Evolutionary conservation across 1,139 yeast species (phyloP).

Genomic region (Hyphopichia wangnamkhiaoensis): DNA sequence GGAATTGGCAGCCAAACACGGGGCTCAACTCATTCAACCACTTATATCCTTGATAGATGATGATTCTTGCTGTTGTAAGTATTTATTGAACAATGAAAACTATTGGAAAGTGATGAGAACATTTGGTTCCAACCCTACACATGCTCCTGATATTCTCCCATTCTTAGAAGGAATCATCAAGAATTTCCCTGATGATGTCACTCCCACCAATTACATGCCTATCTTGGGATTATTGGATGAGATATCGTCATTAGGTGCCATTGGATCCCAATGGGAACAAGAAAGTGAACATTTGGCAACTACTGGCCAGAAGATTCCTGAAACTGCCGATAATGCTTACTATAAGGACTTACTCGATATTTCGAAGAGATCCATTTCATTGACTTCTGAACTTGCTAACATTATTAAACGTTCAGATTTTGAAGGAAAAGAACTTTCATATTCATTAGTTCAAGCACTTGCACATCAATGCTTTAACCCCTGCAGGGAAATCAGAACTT

Average conservation of each 20-base stretch:
- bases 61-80: slow-evolving; percentile 47
- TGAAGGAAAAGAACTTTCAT: slow-evolving; percentile 38
- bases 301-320: slow-evolving; percentile 12
- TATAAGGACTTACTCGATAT: slow-evolving; percentile 55
- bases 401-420: slow-evolving; percentile 26
- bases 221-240: slow-evolving; percentile 75
- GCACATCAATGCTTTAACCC: slow-evolving; percentile 91
- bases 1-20: slow-evolving; percentile 45
- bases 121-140: slow-evolving; percentile 56
- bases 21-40: slow-evolving; percentile 54
- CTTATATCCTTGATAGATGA: slow-evolving; percentile 52
- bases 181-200: slow-evolving; percentile 38
- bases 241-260: slow-evolving; percentile 78
- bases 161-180: slow-evolving; percentile 50
- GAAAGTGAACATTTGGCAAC: slow-evolving; percentile 39
- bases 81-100: slow-evolving; percentile 45
- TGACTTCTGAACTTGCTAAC: slow-evolving; percentile 53
- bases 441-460: slow-evolving; percentile 72
- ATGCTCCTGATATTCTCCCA: slow-evolving; percentile 49
- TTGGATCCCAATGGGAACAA: slow-evolving; percentile 77
- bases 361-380: slow-evolving; percentile 62
- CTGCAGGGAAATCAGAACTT: slow-evolving; percentile 70
- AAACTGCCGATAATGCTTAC: slow-evolving; percentile 35
- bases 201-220: slow-evolving; percentile 57
- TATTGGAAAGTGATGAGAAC: slow-evolving; percentile 67